Evolutionary conservation across 345 rosid species (phyloP).

Genomic region (Eucalyptus marginata): DNA sequence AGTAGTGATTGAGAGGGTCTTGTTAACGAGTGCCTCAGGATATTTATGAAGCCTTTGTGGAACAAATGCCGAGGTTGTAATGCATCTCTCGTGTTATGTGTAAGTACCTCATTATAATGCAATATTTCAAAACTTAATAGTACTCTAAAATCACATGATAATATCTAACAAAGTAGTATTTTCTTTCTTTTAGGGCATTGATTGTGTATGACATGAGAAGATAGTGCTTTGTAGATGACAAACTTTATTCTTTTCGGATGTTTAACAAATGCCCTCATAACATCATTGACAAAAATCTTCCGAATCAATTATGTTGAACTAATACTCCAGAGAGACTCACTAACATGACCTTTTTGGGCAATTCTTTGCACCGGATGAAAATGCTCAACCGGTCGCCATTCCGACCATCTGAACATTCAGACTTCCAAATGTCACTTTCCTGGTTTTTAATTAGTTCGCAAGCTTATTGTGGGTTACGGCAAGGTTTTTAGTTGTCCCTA

Average conservation of each 20-base stretch:
- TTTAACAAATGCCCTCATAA: background rate
- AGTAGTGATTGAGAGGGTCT: background rate
- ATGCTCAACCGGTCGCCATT: background rate
- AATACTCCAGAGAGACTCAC: background rate
- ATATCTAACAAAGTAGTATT: background rate
- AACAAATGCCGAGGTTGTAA: background rate
- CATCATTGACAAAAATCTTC: background rate
- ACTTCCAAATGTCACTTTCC: background rate
- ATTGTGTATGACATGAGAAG: background rate
- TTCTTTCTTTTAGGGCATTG: background rate
- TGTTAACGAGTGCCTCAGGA: background rate
- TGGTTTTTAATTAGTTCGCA: background rate
- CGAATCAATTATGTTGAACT: background rate
- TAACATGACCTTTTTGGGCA: background rate
- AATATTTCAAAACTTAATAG: background rate
- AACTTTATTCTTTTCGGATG: background rate
- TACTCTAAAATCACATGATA: background rate
- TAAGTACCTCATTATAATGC: background rate
- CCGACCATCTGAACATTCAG: background rate
- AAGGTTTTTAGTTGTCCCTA: background rate
- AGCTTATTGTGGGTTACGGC: background rate
- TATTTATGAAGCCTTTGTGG: background rate
- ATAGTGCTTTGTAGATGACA: background rate
- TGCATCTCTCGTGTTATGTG: background rate
- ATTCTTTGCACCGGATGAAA: background rate